Percentiles rank a stretch among this genome's conserved stretches.
phyloP scores from a whole-genome alignment of 2,329 filamentous ascomycete genomes.

The Gaeumannomyces tritici region DNA sequence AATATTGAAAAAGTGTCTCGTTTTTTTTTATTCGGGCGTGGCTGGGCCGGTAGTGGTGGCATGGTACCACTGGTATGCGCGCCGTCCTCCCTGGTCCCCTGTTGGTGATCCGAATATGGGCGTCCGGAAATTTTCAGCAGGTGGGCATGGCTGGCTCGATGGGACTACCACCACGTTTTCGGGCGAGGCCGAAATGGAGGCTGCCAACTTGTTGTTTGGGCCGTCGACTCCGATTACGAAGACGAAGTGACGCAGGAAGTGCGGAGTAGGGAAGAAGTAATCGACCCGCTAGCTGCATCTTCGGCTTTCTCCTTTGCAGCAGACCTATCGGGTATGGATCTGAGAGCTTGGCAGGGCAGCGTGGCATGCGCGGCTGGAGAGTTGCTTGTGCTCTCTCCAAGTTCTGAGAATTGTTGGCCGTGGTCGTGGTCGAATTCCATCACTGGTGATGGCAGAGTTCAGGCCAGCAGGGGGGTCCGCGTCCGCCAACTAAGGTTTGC shows the following conservation, averaged over 20 bases:
- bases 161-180: not conserved
- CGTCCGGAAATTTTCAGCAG: not conserved
- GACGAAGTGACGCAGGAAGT: not conserved
- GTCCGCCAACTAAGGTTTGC: not conserved
- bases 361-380: no score
- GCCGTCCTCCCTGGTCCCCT: not conserved
- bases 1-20: no score
- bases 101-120: not conserved
- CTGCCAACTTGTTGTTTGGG: not conserved
- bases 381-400: no score
- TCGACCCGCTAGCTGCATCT: not conserved
- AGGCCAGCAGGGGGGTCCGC: not conserved
- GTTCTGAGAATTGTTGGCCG: not conserved
- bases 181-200: no score
- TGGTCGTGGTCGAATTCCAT: not conserved
- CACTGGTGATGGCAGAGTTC: no score
- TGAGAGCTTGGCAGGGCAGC: not conserved
- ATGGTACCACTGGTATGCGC: no score
- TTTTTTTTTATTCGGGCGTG: no score
- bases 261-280: not conserved
- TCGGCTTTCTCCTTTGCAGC: no score
- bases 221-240: not conserved
- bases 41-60: not conserved
- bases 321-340: not conserved
- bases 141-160: not conserved